Base-by-base conservation (phyloP, 192 early-diverging fungal genomes). In the Coemansia sp. region DNA sequence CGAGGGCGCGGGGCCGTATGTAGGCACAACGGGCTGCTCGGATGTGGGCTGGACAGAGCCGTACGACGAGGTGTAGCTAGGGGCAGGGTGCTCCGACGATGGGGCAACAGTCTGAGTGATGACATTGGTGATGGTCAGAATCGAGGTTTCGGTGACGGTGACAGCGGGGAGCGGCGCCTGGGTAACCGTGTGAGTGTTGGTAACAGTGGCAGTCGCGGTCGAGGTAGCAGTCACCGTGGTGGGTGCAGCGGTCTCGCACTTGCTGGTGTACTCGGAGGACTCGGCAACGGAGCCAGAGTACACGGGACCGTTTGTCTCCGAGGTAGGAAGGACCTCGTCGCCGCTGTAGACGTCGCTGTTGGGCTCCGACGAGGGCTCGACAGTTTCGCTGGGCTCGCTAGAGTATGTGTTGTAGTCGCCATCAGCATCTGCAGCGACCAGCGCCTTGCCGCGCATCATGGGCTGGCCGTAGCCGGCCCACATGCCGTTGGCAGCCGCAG, bases 121-220 rank as follows among this genome's bases (percentile, higher is more conserved):
- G 2, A 58, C 64, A 5, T 50, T 56, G 11, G 74, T 70, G 27
- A 67, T 46, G 6, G 74, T 70, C 34, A 25, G 46, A 27, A 64
- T 56, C 30, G 60, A 70, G 9, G 73, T 75, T 7, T 66, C 56
- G 0, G 73, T 75, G n/a, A 75, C 60, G 1, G 73, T 75, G 25
- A 75, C 67, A 28, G 72, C 59, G 10, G 72, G 72, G 16, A 67
- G 72, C 0, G 72, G 60, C 3, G 73, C 64, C 61, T 68, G 61
- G 2, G 68, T 75, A 22, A 69, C 52, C 1, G 64, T 69, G 14
- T 9, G 24, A 7, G 64, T 66, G 22, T 36, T 28, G n/a, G 58
- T 65, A 57, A 59, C 56, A 16, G 62, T 42, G 39, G 39, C 39
- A 20, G 58, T 65, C 49, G 58, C 56, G 16, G 62, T 65, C 49